These are phyloP conservation scores for Neofusicoccum sp. DNA, from an alignment of 2,329 filamentous ascomycete species.

Conservation along the genomic window DNA sequence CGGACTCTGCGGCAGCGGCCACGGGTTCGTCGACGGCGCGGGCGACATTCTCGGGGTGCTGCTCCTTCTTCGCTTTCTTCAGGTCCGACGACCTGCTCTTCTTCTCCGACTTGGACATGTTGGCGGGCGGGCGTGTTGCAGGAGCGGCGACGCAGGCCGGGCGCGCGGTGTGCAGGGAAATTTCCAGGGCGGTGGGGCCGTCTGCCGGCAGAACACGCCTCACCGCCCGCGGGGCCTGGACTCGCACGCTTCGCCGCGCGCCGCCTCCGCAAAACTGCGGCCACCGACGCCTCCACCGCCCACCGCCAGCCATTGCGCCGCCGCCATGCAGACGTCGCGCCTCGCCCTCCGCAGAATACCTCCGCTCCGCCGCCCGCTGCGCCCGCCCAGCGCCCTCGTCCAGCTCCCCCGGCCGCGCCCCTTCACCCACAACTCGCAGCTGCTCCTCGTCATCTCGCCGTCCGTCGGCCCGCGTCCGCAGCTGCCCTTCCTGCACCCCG, in stretches of 20 bases:
- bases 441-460: conserved; percentile 52
- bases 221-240: conserved; percentile 5
- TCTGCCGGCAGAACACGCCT: conserved; percentile 5
- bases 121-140: background rate
- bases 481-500: conserved; percentile 63
- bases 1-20: background rate
- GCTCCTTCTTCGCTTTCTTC: conserved; percentile 2
- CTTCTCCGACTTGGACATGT: conserved; percentile 17
- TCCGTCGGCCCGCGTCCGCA: conserved; percentile 56
- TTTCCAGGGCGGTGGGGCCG: background rate
- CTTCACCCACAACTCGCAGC: conserved; percentile 59
- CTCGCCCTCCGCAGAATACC: conserved; percentile 24
- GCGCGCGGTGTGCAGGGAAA: background rate
- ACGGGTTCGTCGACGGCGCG: background rate
- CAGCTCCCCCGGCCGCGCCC: conserved; percentile 41
- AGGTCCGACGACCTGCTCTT: conserved; percentile 26
- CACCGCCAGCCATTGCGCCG: background rate
- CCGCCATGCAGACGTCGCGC: conserved; percentile 29
- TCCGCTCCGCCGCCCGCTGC: conserved; percentile 27
- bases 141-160: background rate
- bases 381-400: conserved; percentile 23
- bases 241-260: background rate
- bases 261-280: background rate
- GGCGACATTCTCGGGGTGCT: background rate
- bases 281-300: background rate